phyloP scores from a whole-genome alignment of 2,329 filamentous ascomycete genomes.

The Bimuria novae-zelandiae region DNA sequence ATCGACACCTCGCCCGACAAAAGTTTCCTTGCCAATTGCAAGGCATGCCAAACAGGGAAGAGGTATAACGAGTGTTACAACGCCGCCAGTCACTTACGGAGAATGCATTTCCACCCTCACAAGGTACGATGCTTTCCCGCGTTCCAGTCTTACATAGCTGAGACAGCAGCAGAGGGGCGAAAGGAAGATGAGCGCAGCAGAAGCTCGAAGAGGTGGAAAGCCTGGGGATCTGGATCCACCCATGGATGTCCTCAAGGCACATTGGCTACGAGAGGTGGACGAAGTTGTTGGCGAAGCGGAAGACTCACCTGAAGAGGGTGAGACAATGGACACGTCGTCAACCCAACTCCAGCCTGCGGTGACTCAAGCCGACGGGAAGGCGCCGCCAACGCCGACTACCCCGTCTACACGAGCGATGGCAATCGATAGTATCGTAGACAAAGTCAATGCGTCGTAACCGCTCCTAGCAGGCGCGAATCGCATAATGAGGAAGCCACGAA shows the following conservation, averaged over 20 bases:
- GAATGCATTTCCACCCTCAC: constrained; percentile 81
- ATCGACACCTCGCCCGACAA: constrained; percentile 63
- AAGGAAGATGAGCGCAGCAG: constrained; percentile 61
- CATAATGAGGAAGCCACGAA: neutral
- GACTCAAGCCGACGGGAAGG: constrained; percentile 34
- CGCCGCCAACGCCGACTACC: constrained; percentile 43
- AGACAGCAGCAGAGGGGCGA: constrained; percentile 44
- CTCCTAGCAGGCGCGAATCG: neutral
- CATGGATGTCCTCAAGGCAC: constrained; percentile 63
- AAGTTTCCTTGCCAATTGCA: constrained; percentile 77
- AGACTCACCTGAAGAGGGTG: constrained; percentile 25
- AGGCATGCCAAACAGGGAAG: constrained; percentile 77
- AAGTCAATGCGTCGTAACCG: constrained; percentile 40
- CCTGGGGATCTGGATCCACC: constrained; percentile 60
- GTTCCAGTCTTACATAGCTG: neutral
- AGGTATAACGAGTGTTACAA: constrained; percentile 93
- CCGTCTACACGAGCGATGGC: constrained; percentile 46
- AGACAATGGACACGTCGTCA: constrained; percentile 24
- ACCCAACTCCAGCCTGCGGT: constrained; percentile 23
- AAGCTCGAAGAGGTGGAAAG: constrained; percentile 63
- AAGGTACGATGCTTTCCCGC: constrained; percentile 38
- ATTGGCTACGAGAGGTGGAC: constrained; percentile 63
- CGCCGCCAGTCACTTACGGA: constrained; percentile 83
- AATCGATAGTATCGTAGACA: constrained; percentile 47
- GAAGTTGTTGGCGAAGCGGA: constrained; percentile 46